phyloP scores from a whole-genome alignment of 2,329 filamentous ascomycete genomes.

The Aspergillus bombycis region DNA sequence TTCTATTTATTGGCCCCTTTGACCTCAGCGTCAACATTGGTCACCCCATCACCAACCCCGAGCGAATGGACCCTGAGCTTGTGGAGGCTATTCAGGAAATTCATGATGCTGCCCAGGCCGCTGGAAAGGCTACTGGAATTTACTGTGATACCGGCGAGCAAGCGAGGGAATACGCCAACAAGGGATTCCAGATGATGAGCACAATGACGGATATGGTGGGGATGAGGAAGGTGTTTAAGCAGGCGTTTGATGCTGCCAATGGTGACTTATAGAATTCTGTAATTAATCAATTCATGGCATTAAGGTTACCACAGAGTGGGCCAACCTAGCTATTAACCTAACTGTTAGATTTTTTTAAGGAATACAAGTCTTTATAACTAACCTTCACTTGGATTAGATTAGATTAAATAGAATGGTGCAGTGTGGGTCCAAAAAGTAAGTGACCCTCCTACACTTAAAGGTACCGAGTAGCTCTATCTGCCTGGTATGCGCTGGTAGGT shows the following conservation, averaged over 20 bases:
- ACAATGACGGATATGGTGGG: neutral
- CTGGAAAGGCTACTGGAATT: neutral
- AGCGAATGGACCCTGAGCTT: neutral
- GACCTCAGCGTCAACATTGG: constrained; percentile 40
- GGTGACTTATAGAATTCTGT: neutral
- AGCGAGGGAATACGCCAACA: neutral
- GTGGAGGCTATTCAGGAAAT: neutral
- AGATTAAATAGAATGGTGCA: too few relatives aligned
- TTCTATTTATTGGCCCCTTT: constrained; percentile 56
- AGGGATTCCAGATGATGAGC: neutral
- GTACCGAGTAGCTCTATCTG: too few relatives aligned
- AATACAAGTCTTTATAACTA: too few relatives aligned
- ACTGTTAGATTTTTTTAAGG: too few relatives aligned
- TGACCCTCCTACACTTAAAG: too few relatives aligned
- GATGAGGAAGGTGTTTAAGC: neutral
- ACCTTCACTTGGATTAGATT: too few relatives aligned
- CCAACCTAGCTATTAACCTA: too few relatives aligned
- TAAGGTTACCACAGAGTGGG: too few relatives aligned
- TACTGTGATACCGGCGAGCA: neutral
- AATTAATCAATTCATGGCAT: too few relatives aligned
- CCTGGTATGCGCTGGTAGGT: too few relatives aligned
- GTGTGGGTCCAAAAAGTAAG: too few relatives aligned
- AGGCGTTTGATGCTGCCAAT: neutral
- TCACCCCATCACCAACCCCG: neutral
- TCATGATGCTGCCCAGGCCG: neutral